phyloP scores from a whole-genome alignment of 129 eudicot genomes.

The Scalesia atractyloides region DNA sequence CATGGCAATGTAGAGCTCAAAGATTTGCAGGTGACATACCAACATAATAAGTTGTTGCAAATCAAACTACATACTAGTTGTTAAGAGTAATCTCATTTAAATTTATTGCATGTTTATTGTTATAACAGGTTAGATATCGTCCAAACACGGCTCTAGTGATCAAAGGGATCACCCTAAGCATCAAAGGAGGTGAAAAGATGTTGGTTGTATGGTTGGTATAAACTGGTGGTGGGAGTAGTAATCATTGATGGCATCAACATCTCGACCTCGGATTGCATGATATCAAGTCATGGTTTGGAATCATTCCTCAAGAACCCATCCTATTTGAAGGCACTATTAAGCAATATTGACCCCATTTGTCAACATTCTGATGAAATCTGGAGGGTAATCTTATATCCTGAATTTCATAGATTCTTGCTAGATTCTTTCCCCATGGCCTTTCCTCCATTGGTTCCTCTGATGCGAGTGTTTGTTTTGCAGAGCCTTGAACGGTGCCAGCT shows the following conservation, averaged over 20 bases:
- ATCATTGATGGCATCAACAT: conserved; percentile 71
- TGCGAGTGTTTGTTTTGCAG: conserved; percentile 34
- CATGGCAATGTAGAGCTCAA: conserved; percentile 66
- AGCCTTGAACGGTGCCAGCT: conserved; percentile 93
- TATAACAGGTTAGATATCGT: conserved; percentile 68
- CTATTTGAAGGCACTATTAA: conserved; percentile 86
- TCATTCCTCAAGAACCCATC: conserved; percentile 94
- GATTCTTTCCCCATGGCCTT: neutral
- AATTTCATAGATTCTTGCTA: neutral
- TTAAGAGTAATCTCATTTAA: neutral
- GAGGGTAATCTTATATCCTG: conserved; percentile 49
- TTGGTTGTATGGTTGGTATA: conserved; percentile 85
- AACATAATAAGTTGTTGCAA: neutral
- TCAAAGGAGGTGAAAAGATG: conserved; percentile 78
- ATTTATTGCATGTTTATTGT: conserved; percentile 9
- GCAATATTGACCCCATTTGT: conserved; percentile 82
- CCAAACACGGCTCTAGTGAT: conserved; percentile 71
- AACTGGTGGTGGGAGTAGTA: conserved; percentile 80
- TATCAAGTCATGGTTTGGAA: conserved; percentile 83
- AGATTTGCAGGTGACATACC: conserved; percentile 60
- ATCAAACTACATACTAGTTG: neutral
- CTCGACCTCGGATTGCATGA: conserved; percentile 74
- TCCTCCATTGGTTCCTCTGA: neutral
- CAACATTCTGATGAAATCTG: conserved; percentile 82
- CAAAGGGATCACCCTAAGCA: conserved; percentile 66